Base-by-base conservation (phyloP, 805 yeast genomes). In the Candida khao-thaluensis region DNA sequence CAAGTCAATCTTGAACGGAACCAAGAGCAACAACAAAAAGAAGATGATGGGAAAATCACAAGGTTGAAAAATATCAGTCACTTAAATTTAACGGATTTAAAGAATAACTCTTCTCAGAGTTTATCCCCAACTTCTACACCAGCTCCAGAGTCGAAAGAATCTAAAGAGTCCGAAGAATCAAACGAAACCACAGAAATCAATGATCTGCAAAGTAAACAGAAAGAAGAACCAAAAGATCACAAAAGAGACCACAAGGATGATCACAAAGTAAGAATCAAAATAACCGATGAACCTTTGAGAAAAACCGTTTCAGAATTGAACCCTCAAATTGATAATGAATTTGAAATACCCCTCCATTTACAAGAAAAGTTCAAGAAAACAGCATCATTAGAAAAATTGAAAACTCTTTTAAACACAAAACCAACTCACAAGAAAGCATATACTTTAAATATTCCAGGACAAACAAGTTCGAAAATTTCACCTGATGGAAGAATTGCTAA, bases 371-470 rank as follows among this genome's bases (percentile, higher is more conserved):
- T 66, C 39, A 66, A 64, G 34, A 67, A 66, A 38, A 63, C 71
- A 1, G 71, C 72, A 1, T 62, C 69, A 1, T 50, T 67, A 23
- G 74, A 69, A 43, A 60, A 66, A 24, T 46, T 69, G 38, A 66
- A 64, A 41, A 54, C 48, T 22, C 48, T 69, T 22, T 46, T 69
- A 28, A 52, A 61, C 25, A 61, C 61, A 22, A 64, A 66, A 43
- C 71, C 72, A 11, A 54, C 59, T 30, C 61, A 65, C 25, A 64
- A 84, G 30, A 69, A 87, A 44, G 85, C 90, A 0, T 85, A 95
- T 6, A 87, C 96, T 0, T 72, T 90, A 33, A 95, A 89, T 56
- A 85, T 91, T 5, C 96, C 97, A 0, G 97, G 97, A 1, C 83
- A 88, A 45, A 89, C 97, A 0, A 76, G 84, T 35, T 81, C 90